phyloP scores from a whole-genome alignment of 495 filamentous ascomycete genomes.

The Penicillium macrosclerotiorum region DNA sequence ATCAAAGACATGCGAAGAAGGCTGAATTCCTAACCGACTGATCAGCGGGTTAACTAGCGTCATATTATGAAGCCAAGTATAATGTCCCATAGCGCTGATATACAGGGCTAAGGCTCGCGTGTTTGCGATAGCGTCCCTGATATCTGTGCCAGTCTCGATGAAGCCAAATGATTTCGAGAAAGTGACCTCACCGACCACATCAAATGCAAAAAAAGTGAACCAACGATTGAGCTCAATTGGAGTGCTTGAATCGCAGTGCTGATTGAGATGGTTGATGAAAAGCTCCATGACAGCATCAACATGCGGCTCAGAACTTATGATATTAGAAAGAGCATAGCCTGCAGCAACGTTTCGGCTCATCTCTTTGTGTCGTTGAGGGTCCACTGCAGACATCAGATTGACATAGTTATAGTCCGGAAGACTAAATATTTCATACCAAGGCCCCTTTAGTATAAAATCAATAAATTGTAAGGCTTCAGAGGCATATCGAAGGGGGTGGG shows the following conservation, averaged over 20 bases:
- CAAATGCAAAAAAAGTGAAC: conserved; percentile 50
- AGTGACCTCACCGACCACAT: conserved; percentile 40
- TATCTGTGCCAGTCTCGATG: conserved; percentile 34
- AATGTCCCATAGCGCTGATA: conserved; percentile 37
- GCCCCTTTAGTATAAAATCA: conserved; percentile 16
- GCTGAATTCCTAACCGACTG: conserved; percentile 36
- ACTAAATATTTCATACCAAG: conserved; percentile 32
- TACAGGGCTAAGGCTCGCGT: conserved; percentile 37
- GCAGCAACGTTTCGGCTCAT: conserved; percentile 34
- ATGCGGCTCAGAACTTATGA: conserved; percentile 38
- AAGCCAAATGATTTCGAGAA: conserved; percentile 46
- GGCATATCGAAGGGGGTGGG: not conserved
- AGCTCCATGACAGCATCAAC: conserved; percentile 35
- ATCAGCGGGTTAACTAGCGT: conserved; percentile 43
- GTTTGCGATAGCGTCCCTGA: conserved; percentile 42
- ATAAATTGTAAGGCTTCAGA: not conserved
- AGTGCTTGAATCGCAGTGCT: conserved; percentile 16
- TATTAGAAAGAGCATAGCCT: conserved; percentile 38
- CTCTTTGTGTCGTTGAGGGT: conserved; percentile 31
- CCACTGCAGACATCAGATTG: conserved; percentile 43
- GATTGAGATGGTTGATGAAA: conserved; percentile 29
- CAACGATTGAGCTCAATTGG: conserved; percentile 41
- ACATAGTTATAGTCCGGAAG: conserved; percentile 40
- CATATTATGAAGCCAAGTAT: conserved; percentile 35
- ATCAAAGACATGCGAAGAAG: conserved; percentile 41